Evolutionary conservation across 805 yeast species (phyloP), one percentile per base, ranked within the genome.

Genomic region (Saccharomycopsis fodiens): DNA sequence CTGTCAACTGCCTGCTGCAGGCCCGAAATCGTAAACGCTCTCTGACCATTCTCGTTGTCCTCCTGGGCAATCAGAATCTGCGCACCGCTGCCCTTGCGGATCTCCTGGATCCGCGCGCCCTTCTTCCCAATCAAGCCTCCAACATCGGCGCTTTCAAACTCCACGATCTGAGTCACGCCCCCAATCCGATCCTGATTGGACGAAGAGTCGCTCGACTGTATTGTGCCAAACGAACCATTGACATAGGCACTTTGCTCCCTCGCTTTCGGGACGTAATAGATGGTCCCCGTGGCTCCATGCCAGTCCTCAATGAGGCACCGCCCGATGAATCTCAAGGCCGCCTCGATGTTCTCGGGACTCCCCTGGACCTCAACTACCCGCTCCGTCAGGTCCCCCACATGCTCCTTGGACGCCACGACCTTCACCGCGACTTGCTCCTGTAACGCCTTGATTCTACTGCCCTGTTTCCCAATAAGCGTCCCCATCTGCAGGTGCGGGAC

Each of bases 361-460:
- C 96, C 96, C 64, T 86, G 95, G 48, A 88, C 69, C 61, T 88
- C 96, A 34, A 88, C 87, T 45, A 87, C 69, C 59, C 96, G 75
- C 62, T 88, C 96, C 41, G 85, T 82, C 5, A 93, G 82, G 54
- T 81, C 81, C 7, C 85, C 84, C 48, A 88, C 72, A 59, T 79
- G 82, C 45, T 85, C 87, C 59, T 86, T 87, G 30, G 94, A 82
- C 8, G 95, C 95, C 45, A 85, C 87, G 76, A 88, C 83, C 59
- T 83, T 81, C 43, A 88, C 86, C 45, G 73, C 68, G 60, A 69
- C 80, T 27, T 65, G 66, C 49, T 78, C 81, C 65, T 85, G 93
- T 50, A 87, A 75, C 35, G 81, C 72, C 66, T 85, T 87, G 59
- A 88, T 88, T 59, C 88, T 74, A 10, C 70, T 66, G 44, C 96